Conservation (phyloP, 2,329 filamentous ascomycete species). For the Graphilbum sp. region DNA sequence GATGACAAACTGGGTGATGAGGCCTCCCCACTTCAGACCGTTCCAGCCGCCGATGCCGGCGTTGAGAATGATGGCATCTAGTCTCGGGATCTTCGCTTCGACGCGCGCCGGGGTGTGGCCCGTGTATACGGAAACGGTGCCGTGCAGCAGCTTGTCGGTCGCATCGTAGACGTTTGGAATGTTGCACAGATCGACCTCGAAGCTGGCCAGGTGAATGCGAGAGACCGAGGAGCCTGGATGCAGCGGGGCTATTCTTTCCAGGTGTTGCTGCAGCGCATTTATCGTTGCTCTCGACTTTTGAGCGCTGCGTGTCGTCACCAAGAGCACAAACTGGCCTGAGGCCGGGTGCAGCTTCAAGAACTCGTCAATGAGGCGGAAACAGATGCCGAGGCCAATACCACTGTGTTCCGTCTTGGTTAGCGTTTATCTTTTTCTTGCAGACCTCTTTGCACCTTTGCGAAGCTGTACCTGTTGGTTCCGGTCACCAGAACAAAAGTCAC, state of each 20-base stretch:
- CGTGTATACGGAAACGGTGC: slow-evolving; percentile 28
- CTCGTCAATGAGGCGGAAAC: slow-evolving; percentile 74
- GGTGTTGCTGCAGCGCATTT: slow-evolving; percentile 43
- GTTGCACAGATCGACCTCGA: slow-evolving; percentile 45
- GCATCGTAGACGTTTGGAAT: slow-evolving; percentile 32
- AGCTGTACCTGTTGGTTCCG: slow-evolving; percentile 78
- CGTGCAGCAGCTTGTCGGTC: slow-evolving; percentile 27
- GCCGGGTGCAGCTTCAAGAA: slow-evolving; percentile 57
- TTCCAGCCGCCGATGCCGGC: slow-evolving; percentile 79
- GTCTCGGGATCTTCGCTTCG: slow-evolving; percentile 25
- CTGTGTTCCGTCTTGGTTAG: slow-evolving; percentile 28
- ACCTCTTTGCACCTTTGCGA: too few species aligned
- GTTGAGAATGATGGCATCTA: slow-evolving; percentile 72
- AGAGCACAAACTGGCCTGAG: slow-evolving; percentile 57
- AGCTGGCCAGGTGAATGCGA: slow-evolving; percentile 40
- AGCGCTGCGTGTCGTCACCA: slow-evolving; percentile 66
- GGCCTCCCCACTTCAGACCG: slow-evolving; percentile 53
- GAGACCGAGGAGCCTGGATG: slow-evolving; percentile 23
- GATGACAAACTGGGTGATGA: slow-evolving; percentile 37
- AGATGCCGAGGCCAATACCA: slow-evolving; percentile 73
- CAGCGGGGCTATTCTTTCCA: slow-evolving; percentile 22
- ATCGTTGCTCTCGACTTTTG: slow-evolving; percentile 63
- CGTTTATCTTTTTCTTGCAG: too few species aligned
- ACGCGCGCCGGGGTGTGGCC: slow-evolving; percentile 14
- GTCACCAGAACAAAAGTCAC: slow-evolving; percentile 58